These are phyloP conservation scores for Basidiobolus meristosporus DNA, from an alignment of 371 early-diverging fungal genomes.

Conservation along the genomic window DNA sequence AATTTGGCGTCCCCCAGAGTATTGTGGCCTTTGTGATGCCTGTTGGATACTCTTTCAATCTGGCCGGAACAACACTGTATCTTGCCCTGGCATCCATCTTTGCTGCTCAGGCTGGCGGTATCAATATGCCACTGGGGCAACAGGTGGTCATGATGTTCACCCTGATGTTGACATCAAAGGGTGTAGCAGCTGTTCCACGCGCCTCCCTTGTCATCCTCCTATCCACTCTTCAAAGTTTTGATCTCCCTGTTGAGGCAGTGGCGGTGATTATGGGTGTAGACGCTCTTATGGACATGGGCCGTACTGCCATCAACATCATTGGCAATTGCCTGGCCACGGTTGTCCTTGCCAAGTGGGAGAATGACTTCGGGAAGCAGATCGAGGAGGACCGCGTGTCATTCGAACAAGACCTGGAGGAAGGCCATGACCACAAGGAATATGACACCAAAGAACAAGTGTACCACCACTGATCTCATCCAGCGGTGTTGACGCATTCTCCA, in stretches of 20 bases:
- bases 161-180: slow-evolving; percentile 57
- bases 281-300: slow-evolving; percentile 61
- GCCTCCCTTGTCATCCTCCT: slow-evolving; percentile 46
- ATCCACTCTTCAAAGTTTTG: slow-evolving; percentile 22
- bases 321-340: slow-evolving; percentile 60
- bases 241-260: slow-evolving; percentile 32
- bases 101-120: slow-evolving; percentile 40
- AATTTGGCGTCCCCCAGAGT: slow-evolving; percentile 47
- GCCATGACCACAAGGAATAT: no score
- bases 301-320: slow-evolving; percentile 48
- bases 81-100: slow-evolving; percentile 41
- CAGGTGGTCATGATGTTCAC: slow-evolving; percentile 54
- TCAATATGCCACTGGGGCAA: slow-evolving; percentile 26
- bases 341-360: slow-evolving; percentile 54
- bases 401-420: no score
- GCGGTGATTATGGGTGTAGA: slow-evolving; percentile 49
- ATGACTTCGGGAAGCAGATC: slow-evolving; percentile 24
- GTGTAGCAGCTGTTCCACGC: slow-evolving; percentile 64
- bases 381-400: no score
- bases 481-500: no score
- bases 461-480: no score
- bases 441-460: no score
- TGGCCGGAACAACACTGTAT: slow-evolving; percentile 67
- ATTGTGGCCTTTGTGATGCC: slow-evolving; percentile 59
- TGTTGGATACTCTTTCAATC: slow-evolving; percentile 64